Percentiles rank a stretch among this genome's conserved stretches.
These are phyloP conservation scores for Phaeosphaeria sp. DNA, from an alignment of 2,329 filamentous ascomycete species.

Conservation along the genomic window DNA sequence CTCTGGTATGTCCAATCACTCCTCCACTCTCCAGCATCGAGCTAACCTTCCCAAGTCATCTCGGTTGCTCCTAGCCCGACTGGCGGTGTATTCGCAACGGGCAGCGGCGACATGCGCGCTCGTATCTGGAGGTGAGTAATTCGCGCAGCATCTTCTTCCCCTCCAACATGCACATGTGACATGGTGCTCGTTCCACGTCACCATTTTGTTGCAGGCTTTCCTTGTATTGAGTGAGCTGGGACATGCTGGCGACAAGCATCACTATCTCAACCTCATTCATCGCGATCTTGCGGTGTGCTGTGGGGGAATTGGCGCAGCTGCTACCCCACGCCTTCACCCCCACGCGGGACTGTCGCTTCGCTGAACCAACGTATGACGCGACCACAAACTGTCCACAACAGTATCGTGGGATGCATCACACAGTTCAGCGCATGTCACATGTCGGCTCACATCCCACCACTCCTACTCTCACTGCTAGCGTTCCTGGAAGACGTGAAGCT, in stretches of 20 bases:
- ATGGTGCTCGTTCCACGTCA: neutral
- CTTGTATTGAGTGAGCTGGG: constrained; percentile 7
- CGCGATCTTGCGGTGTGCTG: constrained; percentile 3
- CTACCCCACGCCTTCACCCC: constrained; percentile 11
- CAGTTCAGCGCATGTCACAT: neutral
- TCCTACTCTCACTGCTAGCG: neutral
- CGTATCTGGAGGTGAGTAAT: constrained; percentile 83
- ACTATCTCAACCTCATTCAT: neutral
- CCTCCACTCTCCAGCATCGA: neutral
- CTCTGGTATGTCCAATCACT: constrained; percentile 63
- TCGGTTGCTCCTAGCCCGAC: constrained; percentile 93
- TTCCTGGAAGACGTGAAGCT: constrained; percentile 6
- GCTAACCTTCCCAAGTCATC: constrained; percentile 68
- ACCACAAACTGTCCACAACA: constrained; percentile 1
- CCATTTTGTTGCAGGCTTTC: constrained; percentile 4
- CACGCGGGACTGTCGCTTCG: constrained; percentile 11
- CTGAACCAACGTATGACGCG: neutral
- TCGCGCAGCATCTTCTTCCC: neutral
- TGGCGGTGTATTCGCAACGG: constrained; percentile 89
- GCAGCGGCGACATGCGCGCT: constrained; percentile 96
- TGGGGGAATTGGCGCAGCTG: constrained; percentile 16
- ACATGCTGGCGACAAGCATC: neutral
- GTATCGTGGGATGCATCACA: neutral
- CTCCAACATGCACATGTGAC: constrained; percentile 1
- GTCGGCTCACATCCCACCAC: neutral